Base-by-base conservation (phyloP, 176 grass and related monocot genomes). In the Musa beccarii region DNA sequence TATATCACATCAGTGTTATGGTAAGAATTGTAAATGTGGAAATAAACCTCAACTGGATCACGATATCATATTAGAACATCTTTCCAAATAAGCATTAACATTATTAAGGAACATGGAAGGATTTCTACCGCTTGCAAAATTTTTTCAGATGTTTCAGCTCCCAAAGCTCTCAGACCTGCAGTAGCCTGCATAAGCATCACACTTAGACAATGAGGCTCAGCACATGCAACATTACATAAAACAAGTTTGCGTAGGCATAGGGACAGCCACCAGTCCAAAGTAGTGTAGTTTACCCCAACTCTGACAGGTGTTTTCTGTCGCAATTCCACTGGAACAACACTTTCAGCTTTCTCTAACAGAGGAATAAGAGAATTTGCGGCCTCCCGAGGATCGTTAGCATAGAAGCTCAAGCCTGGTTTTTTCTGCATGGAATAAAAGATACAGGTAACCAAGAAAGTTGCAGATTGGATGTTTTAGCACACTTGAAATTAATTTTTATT, bases 331-430 rank as follows among this genome's bases (percentile, higher is more conserved):
- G 90, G 90, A 63, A 93, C 82, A 4, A 76, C 61, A 23, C 13
- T 49, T 10, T 83, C 63, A 26, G 86, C 90, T 64, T 70, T 79
- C 26, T 77, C 49, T 23, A 93, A 80, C 0, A 93, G 85, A 29
- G 87, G 65, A 1, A 65, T 0, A 0, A 93, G 61, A 20, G 85
- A 80, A 5, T 66, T 63, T 1, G 87, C 82, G 6, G 83, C 85
- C 29, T 74, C 29, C 57, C 85, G 59, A 1, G 87, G 87, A 0
- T 64, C 72, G 2, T 76, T 83, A 53, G 81, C 84, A 64, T 83
- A 89, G 11, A 78, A 81, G 65, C 86, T 93, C 76, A 89, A 82
- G 12, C 84, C 78, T 13, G 86, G 68, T 6, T 80, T 80, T 13
- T 71, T 71, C 83, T 86, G 51, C 52, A 79, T 49, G 34, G 1